Evolutionary conservation across 768 basidiomycete species (phyloP).

Genomic region (Pulveroboletus sp.): DNA sequence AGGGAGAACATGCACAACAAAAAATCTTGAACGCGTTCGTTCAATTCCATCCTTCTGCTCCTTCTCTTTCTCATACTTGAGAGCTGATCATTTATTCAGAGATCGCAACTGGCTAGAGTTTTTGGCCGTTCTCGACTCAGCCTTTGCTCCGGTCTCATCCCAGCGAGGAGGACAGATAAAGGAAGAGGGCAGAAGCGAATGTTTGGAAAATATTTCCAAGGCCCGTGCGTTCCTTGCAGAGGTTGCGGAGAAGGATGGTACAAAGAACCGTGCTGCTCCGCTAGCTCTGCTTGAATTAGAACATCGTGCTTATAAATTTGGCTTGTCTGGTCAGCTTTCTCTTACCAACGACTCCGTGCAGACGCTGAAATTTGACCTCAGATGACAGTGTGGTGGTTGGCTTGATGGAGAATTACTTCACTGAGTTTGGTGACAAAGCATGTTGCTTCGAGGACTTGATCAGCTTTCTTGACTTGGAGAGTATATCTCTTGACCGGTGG

Average conservation of each 20-base stretch:
- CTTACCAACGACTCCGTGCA: not conserved
- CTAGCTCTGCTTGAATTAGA: slow-evolving; percentile 77
- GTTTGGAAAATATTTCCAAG: slow-evolving; percentile 37
- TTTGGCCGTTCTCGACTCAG: slow-evolving; percentile 63
- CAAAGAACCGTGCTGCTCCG: slow-evolving; percentile 66
- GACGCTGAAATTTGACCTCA: slow-evolving; percentile 23
- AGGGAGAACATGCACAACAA: slow-evolving; percentile 55
- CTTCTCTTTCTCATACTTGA: slow-evolving; percentile 5
- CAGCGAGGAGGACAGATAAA: slow-evolving; percentile 21
- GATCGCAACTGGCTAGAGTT: slow-evolving; percentile 89
- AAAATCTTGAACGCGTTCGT: slow-evolving; percentile 58
- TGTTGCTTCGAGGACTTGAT: slow-evolving; percentile 86
- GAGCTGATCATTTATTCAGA: slow-evolving; percentile 34
- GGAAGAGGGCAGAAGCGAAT: slow-evolving; percentile 37
- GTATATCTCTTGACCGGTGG: slow-evolving; percentile 47
- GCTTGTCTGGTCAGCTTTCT: slow-evolving; percentile 37
- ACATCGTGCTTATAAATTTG: slow-evolving; percentile 47
- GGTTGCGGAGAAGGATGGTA: slow-evolving; percentile 61
- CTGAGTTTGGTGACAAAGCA: slow-evolving; percentile 69
- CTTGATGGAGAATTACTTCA: slow-evolving; percentile 65
- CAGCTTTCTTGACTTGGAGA: slow-evolving; percentile 54
- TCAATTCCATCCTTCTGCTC: not conserved
- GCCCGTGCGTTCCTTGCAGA: slow-evolving; percentile 49
- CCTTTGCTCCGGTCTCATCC: slow-evolving; percentile 42
- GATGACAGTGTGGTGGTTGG: slow-evolving; percentile 41